Percentiles rank a stretch among this genome's conserved stretches.
Evolutionary conservation across 192 early-diverging fungal species (phyloP).

Genomic region (Coemansia sp.): DNA sequence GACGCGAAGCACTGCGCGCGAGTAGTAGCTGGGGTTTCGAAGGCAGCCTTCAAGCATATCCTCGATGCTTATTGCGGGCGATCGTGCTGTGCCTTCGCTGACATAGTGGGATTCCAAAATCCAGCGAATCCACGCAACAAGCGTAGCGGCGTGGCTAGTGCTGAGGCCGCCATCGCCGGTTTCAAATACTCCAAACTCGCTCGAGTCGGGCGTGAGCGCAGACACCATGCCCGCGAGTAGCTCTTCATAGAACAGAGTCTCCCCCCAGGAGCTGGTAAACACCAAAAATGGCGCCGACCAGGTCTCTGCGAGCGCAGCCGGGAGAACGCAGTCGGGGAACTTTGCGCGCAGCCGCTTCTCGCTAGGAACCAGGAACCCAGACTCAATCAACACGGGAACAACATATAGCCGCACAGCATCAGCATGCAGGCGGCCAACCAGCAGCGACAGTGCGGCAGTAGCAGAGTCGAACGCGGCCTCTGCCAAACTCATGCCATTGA

Average conservation of each 20-base stretch:
- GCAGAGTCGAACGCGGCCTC: conserved; percentile 5
- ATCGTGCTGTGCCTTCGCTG: background rate
- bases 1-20: conserved; percentile 34
- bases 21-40: conserved; percentile 56
- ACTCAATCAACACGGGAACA: conserved; percentile 53
- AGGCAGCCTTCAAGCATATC: conserved; percentile 58
- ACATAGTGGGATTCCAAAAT: conserved; percentile 37
- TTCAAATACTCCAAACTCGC: conserved; percentile 28
- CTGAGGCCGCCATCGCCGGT: conserved; percentile 12
- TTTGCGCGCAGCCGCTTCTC: conserved; percentile 51
- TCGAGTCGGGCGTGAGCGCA: conserved; percentile 16
- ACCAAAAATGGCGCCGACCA: conserved; percentile 44
- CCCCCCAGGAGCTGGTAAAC: conserved; percentile 45
- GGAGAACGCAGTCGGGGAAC: conserved; percentile 39
- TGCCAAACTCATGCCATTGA: background rate
- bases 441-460: conserved; percentile 24
- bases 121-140: conserved; percentile 58
- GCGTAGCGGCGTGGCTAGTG: conserved; percentile 52
- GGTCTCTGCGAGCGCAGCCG: conserved; percentile 27
- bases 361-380: conserved; percentile 56
- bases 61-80: conserved; percentile 32
- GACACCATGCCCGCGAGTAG: conserved; percentile 23
- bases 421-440: conserved; percentile 33
- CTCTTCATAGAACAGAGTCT: conserved; percentile 33
- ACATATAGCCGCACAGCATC: conserved; percentile 50